Evolutionary conservation across 2,329 filamentous ascomycete genomes (phyloP).

Genomic region (Pseudogymnoascus sp.): DNA sequence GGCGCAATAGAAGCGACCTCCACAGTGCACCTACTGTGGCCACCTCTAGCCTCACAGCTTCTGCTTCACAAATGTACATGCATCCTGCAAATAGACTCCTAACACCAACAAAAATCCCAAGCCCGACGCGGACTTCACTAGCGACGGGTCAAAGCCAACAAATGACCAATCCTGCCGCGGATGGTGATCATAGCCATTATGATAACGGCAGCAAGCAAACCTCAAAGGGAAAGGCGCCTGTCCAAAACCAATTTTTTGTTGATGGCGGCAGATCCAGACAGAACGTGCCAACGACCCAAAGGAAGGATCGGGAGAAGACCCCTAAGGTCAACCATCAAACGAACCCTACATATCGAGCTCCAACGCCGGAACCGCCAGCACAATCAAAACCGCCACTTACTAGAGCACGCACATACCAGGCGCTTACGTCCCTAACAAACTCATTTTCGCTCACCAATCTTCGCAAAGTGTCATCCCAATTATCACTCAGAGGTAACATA

Average conservation of each 20-base stretch:
- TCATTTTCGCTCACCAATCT: slow-evolving; percentile 14
- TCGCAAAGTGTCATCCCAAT: slow-evolving; percentile 11
- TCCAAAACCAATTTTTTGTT: not conserved
- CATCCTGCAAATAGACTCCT: not conserved
- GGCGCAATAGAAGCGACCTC: slow-evolving; percentile 18
- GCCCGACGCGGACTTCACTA: not conserved
- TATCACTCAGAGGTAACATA: slow-evolving; percentile 9
- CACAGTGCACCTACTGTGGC: slow-evolving; percentile 20
- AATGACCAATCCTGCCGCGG: not conserved
- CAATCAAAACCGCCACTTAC: not conserved
- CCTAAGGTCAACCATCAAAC: not conserved
- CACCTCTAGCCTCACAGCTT: slow-evolving; percentile 18
- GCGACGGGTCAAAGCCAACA: not conserved
- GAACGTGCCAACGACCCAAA: not conserved
- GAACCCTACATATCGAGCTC: not conserved
- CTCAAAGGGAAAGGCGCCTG: slow-evolving; percentile 2
- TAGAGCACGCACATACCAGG: not conserved
- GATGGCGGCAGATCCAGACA: not conserved
- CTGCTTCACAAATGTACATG: slow-evolving; percentile 14
- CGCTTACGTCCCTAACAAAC: not conserved
- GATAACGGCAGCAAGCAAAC: not conserved
- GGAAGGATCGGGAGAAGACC: not conserved
- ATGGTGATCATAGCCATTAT: not conserved
- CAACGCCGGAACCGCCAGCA: not conserved
- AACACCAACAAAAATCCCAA: not conserved